These are phyloP conservation scores for Paragyromitra xinjiangensis DNA, from an alignment of 495 filamentous ascomycete genomes.

Conservation along the genomic window DNA sequence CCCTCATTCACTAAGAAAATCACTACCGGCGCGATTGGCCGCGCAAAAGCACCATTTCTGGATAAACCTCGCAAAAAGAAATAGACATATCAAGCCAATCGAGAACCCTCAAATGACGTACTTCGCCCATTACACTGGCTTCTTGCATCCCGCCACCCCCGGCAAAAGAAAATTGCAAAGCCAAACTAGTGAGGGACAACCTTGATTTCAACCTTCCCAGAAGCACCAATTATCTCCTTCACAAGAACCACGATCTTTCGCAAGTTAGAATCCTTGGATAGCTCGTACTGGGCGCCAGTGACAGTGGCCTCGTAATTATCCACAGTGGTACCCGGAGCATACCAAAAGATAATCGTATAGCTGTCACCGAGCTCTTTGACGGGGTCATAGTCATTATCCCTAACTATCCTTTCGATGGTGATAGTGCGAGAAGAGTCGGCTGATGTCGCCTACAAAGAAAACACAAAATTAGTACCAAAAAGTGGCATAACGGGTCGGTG, in stretches of 20 bases:
- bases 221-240: constrained; percentile 36
- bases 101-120: too few relatives aligned
- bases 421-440: constrained; percentile 32
- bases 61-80: background rate
- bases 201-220: constrained; percentile 18
- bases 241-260: constrained; percentile 12
- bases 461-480: constrained; percentile 12
- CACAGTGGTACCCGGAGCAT: constrained; percentile 1
- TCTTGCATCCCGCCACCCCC: background rate
- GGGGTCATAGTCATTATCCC: constrained; percentile 42
- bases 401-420: constrained; percentile 19
- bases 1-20: too few relatives aligned
- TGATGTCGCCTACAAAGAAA: constrained; percentile 23
- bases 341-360: constrained; percentile 51
- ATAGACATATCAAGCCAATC: background rate
- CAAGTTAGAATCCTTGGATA: constrained; percentile 14
- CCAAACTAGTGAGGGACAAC: constrained; percentile 6
- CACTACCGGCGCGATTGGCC: too few relatives aligned
- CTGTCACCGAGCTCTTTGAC: constrained; percentile 23
- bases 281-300: constrained; percentile 23
- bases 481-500: background rate
- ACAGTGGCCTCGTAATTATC: constrained; percentile 24
- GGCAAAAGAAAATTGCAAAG: background rate
- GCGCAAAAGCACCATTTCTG: too few relatives aligned
- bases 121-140: background rate